Conservation (phyloP, 257 asterid genomes). For the Leonotis leonurus region DNA sequence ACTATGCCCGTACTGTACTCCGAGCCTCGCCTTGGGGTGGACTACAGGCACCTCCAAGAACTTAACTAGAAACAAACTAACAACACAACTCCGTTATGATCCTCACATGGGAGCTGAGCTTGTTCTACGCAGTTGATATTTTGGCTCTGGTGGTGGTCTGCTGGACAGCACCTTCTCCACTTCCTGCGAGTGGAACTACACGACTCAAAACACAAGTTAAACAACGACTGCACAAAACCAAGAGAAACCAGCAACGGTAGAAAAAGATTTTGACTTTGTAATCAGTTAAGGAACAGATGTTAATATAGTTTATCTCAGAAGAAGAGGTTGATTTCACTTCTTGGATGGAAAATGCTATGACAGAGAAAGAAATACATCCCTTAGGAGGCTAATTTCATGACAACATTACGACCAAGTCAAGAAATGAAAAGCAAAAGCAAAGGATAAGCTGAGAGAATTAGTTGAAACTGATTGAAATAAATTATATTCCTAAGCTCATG, state of each 20-base stretch:
- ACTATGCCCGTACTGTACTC: no score
- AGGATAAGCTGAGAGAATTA: neutral
- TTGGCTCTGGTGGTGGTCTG: conserved; percentile 38
- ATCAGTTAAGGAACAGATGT: no score
- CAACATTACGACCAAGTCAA: neutral
- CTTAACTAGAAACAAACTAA: conserved; percentile 13
- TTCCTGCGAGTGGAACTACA: conserved; percentile 39
- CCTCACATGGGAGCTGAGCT: conserved; percentile 48
- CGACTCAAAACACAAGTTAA: neutral
- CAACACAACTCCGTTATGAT: conserved; percentile 2
- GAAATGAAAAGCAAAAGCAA: neutral
- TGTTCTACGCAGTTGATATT: conserved; percentile 41
- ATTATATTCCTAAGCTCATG: no score
- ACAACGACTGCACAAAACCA: neutral
- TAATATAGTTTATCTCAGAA: no score
- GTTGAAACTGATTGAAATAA: neutral
- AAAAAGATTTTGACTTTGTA: no score
- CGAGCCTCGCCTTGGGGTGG: neutral
- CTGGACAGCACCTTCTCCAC: conserved; percentile 33
- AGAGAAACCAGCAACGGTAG: no score
- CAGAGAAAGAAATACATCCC: neutral
- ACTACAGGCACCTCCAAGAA: no score
- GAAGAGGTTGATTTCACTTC: neutral
- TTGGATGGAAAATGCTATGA: neutral
- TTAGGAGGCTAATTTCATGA: neutral